A percentile compares a stretch with the other conserved stretches of the same genome.
Evolutionary conservation across 805 yeast species (phyloP).

Genomic region (Schwanniomyces polymorphus): DNA sequence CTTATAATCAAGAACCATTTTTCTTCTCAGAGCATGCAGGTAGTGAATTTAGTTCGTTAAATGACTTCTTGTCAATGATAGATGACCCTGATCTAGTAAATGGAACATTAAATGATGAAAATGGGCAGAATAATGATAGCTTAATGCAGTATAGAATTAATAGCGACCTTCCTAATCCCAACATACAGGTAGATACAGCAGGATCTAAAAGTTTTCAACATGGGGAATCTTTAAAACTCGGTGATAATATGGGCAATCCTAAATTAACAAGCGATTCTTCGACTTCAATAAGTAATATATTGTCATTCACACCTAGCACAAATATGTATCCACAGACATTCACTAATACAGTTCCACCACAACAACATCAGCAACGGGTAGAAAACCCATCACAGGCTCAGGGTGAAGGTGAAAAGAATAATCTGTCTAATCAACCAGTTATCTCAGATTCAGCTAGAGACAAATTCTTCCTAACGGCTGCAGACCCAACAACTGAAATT

Average conservation of each 20-base stretch:
- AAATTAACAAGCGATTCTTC: neutral
- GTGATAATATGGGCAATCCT: neutral
- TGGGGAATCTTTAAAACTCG: slow-evolving; percentile 2
- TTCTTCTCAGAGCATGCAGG: slow-evolving; percentile 92
- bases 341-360: slow-evolving; percentile 6
- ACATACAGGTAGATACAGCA: neutral
- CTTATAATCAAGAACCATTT: slow-evolving; percentile 65
- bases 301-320: slow-evolving; percentile 31
- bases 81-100: slow-evolving; percentile 78
- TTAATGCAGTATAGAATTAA: slow-evolving; percentile 22
- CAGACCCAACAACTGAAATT: slow-evolving; percentile 92
- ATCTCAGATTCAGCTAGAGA: slow-evolving; percentile 82
- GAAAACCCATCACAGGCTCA: slow-evolving; percentile 3
- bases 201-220: slow-evolving; percentile 2
- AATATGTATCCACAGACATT: slow-evolving; percentile 17
- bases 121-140: slow-evolving; percentile 13
- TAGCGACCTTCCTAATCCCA: neutral
- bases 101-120: slow-evolving; percentile 34
- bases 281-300: slow-evolving; percentile 13
- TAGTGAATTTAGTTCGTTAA: slow-evolving; percentile 84
- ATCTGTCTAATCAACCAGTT: slow-evolving; percentile 27
- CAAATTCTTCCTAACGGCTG: slow-evolving; percentile 92
- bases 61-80: slow-evolving; percentile 85
- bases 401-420: slow-evolving; percentile 1
- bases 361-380: slow-evolving; percentile 6